phyloP scores from a whole-genome alignment of 306 rosid species.

The Inga oerstediana region DNA sequence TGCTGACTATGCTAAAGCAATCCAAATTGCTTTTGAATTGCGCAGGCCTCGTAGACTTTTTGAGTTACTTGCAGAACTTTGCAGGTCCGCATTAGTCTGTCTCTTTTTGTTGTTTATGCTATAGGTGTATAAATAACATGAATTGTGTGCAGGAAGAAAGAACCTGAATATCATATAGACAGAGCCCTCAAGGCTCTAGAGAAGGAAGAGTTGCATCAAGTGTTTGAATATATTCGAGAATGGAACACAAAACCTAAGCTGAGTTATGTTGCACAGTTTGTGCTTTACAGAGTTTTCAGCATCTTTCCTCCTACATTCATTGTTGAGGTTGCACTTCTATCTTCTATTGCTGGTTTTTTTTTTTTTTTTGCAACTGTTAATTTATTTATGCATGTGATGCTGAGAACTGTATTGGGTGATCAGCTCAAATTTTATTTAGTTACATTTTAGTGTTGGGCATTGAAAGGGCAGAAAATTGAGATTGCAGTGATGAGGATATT shows the following conservation, averaged over 20 bases:
- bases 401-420: not conserved
- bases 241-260: slow-evolving; percentile 93
- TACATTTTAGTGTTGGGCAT: not conserved
- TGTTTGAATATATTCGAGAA: slow-evolving; percentile 76
- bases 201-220: slow-evolving; percentile 60
- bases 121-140: slow-evolving; percentile 53
- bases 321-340: slow-evolving; percentile 53
- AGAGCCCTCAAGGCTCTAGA: slow-evolving; percentile 61
- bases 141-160: slow-evolving; percentile 72
- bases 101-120: not conserved
- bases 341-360: not conserved
- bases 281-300: slow-evolving; percentile 75
- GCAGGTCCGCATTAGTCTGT: slow-evolving; percentile 62
- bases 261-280: slow-evolving; percentile 85
- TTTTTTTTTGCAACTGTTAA: not conserved
- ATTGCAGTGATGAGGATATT: not conserved
- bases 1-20: slow-evolving; percentile 83
- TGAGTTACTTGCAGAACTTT: slow-evolving; percentile 66
- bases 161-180: slow-evolving; percentile 57
- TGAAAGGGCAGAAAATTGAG: not conserved
- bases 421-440: not conserved
- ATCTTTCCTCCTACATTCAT: slow-evolving; percentile 74
- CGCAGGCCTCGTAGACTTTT: slow-evolving; percentile 81
- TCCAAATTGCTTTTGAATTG: slow-evolving; percentile 81
- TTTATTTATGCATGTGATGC: not conserved